Evolutionary conservation across 2,329 filamentous ascomycete species (phyloP).

Genomic region (Didymella glomerata): DNA sequence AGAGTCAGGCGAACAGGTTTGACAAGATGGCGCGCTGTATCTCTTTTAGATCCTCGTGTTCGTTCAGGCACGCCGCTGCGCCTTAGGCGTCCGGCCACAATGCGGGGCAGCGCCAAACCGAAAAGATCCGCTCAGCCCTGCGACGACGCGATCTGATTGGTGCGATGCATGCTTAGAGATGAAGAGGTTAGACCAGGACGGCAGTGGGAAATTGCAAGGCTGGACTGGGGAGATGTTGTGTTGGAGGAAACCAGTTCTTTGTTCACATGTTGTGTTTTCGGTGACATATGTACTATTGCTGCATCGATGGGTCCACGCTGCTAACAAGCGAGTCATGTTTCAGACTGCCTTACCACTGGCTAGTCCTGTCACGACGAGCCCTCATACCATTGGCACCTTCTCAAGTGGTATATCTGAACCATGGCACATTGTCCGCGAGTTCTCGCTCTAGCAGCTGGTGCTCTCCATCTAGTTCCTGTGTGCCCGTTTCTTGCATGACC

Average conservation of each 20-base stretch:
- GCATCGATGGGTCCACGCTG: background rate
- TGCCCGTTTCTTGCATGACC: constrained; percentile 54
- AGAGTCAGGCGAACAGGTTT: background rate
- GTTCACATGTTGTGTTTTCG: background rate
- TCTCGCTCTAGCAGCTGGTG: constrained; percentile 64
- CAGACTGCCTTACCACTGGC: background rate
- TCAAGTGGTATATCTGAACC: constrained; percentile 50
- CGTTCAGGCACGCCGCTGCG: constrained; percentile 11
- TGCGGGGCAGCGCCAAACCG: background rate
- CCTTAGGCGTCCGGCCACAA: constrained; percentile 13
- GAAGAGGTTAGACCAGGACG: constrained; percentile 4
- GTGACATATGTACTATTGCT: background rate
- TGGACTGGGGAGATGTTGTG: constrained; percentile 2
- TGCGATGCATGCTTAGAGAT: background rate
- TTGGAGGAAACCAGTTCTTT: background rate
- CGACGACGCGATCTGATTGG: constrained; percentile 8
- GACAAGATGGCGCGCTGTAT: background rate
- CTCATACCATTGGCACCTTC: too few relatives aligned
- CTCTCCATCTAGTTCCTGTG: constrained; percentile 61
- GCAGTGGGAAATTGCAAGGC: constrained; percentile 14
- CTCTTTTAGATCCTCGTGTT: background rate
- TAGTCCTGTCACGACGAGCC: background rate
- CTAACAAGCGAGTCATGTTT: background rate
- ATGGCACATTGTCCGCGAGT: constrained; percentile 64
- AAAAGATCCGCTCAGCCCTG: background rate